Conservation (phyloP, 2,329 filamentous ascomycete genomes). For the Endocalyx cinctus region DNA sequence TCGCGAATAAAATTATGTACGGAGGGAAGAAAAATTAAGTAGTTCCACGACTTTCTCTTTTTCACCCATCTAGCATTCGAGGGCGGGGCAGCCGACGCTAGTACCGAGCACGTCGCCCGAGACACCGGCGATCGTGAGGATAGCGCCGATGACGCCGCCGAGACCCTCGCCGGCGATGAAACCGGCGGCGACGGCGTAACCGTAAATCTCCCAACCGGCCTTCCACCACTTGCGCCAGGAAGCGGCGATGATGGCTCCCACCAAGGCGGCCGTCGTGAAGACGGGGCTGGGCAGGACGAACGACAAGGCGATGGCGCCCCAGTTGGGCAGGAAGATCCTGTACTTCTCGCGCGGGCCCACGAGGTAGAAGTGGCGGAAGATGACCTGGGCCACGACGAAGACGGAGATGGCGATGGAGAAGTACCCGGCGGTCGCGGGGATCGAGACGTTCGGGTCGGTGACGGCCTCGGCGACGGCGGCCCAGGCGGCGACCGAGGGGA, state of each 20-base stretch:
- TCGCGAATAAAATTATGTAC: no score
- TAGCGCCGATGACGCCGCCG: conserved; percentile 55
- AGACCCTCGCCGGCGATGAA: conserved; percentile 61
- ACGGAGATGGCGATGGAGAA: conserved; percentile 53
- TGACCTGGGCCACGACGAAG: conserved; percentile 45
- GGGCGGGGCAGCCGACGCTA: conserved; percentile 26
- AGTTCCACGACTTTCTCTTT: no score
- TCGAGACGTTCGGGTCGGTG: conserved; percentile 50
- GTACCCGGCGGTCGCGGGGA: conserved; percentile 51
- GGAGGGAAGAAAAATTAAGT: no score
- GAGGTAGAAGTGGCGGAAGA: conserved; percentile 52
- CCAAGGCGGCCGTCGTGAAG: conserved; percentile 54
- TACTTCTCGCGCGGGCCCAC: conserved; percentile 50
- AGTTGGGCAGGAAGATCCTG: conserved; percentile 54
- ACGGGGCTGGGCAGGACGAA: conserved; percentile 54
- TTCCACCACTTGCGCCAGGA: conserved; percentile 51
- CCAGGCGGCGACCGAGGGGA: conserved; percentile 63
- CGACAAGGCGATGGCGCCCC: conserved; percentile 55
- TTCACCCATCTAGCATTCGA: conserved; percentile 17
- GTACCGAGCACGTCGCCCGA: conserved; percentile 29
- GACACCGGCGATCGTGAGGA: conserved; percentile 28
- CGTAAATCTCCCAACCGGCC: conserved; percentile 51
- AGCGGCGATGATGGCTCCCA: conserved; percentile 48
- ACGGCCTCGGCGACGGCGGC: conserved; percentile 59
- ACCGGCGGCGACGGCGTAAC: conserved; percentile 55